Evolutionary conservation across 1,284 basidiomycete species (phyloP), one percentile per base, ranked within the genome.

Genomic region (Volvariella volvacea): DNA sequence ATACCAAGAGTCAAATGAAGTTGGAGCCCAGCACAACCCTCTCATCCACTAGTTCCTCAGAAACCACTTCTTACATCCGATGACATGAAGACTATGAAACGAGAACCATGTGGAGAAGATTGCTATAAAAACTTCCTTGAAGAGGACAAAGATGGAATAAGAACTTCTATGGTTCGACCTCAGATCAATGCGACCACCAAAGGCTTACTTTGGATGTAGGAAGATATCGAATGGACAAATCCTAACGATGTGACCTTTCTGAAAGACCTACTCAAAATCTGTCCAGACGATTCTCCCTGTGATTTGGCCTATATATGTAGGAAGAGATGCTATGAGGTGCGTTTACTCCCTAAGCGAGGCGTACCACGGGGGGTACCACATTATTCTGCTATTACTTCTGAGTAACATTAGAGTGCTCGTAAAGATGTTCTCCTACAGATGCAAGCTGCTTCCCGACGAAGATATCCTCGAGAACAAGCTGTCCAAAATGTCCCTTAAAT

Each of bases 11-110:
- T 21, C 16, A n/a, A 14, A 12, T 16, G 4, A 22, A 16, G 61
- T 72, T 38, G 80, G 85, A 56, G 76, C 79, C 1, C 58, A 73
- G 25, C 75, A 88, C 45, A 68, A 88, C 52, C 54, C 64, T 31
- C 73, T 88, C 17, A 54, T 68, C 42, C 53, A 6, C 12, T 28
- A 12, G 12, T 28, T 3, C 25, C 36, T 9, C 42, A 48, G 2
- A 52, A 57, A 28, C 52, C 60, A 3, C 52, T 40, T 3, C n/a
- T 51, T 4, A 58, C 52, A 1, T 51, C 49, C 14, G 42, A 46
- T 6, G 43, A 51, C 22, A 43, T 54, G 14, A 28, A 45, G 22
- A 33, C 37, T 14, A 20, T 8, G 2, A 8, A 4, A 17, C n/a
- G 36, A 2, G 20, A 43, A 17, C 41, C 48, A 6, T 63, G 61